Conservation (phyloP, 768 basidiomycete species). For the Mrakia blollopis region DNA sequence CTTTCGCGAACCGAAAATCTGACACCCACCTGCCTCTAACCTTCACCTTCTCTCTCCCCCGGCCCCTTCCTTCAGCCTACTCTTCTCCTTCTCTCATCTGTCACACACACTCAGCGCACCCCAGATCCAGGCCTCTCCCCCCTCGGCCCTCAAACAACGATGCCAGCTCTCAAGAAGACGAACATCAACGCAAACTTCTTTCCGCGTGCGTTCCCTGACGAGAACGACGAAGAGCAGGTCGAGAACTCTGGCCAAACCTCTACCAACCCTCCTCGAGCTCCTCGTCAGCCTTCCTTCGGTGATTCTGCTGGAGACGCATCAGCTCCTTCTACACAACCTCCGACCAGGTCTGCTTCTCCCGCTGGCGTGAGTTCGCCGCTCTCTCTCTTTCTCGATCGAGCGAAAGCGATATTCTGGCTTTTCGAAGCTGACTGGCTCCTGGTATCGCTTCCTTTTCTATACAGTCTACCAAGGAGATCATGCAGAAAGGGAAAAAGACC, state of each 20-base stretch:
- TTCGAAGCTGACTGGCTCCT: not conserved
- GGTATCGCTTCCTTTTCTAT: no score
- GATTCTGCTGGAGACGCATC: constrained; percentile 7
- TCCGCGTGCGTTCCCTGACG: constrained; percentile 5
- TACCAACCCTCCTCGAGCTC: not conserved
- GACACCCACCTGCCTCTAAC: no score
- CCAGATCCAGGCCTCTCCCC: no score
- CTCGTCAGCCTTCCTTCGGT: constrained; percentile 2
- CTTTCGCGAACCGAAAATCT: no score
- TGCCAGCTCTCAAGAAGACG: constrained; percentile 27
- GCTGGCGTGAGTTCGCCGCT: not conserved
- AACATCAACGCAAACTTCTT: constrained; percentile 24
- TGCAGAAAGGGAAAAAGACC: not conserved
- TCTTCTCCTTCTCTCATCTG: no score
- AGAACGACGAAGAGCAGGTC: constrained; percentile 12
- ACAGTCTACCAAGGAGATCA: constrained; percentile 1
- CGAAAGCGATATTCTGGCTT: no score
- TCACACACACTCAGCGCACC: no score
- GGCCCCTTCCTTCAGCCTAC: no score
- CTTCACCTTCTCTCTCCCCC: no score
- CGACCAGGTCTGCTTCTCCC: not conserved
- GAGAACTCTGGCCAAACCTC: not conserved
- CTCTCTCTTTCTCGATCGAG: not conserved
- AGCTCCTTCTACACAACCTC: not conserved
- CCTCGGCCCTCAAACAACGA: not conserved